A percentile compares a stretch with the other conserved stretches of the same genome.
Conservation (phyloP, 257 asterid species). For the Handroanthus guayacan region DNA sequence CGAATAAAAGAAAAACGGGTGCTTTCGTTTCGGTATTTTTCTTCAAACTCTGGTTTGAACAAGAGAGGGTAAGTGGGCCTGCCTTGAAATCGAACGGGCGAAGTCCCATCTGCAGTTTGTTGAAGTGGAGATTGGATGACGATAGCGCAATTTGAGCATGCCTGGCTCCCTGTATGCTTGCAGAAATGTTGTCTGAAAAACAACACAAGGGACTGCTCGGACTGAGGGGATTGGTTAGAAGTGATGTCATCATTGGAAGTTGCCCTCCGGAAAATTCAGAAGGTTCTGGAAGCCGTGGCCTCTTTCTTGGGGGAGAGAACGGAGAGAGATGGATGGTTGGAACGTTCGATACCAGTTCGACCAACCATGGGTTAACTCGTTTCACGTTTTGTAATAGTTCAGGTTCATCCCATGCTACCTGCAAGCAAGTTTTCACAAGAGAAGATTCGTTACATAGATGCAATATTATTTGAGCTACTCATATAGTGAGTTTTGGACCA, state of each 20-base stretch:
- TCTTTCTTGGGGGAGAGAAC: constrained; percentile 63
- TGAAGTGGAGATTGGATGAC: constrained; percentile 56
- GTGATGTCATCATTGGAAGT: constrained; percentile 41
- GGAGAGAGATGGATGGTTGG: constrained; percentile 63
- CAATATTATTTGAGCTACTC: not conserved
- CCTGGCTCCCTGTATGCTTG: constrained; percentile 99
- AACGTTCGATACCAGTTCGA: constrained; percentile 64
- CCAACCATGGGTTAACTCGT: constrained; percentile 82
- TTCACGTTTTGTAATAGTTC: constrained; percentile 81
- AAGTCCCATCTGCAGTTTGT: constrained; percentile 50
- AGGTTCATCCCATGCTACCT: constrained; percentile 90
- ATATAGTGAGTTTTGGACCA: not conserved
- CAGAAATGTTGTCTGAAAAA: constrained; percentile 64
- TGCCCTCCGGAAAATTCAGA: constrained; percentile 59
- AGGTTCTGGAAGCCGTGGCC: constrained; percentile 62
- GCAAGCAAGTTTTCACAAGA: not conserved
- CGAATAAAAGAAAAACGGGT: constrained; percentile 62
- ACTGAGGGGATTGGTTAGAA: constrained; percentile 62
- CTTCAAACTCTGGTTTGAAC: constrained; percentile 31
- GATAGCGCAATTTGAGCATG: constrained; percentile 65
- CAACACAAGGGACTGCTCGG: constrained; percentile 82
- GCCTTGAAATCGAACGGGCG: constrained; percentile 50
- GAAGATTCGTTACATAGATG: not conserved
- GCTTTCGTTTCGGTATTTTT: constrained; percentile 31
- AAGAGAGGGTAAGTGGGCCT: constrained; percentile 38